Base-by-base conservation (phyloP, 2,329 filamentous ascomycete genomes). In the Ambrosiella cleistominuta region DNA sequence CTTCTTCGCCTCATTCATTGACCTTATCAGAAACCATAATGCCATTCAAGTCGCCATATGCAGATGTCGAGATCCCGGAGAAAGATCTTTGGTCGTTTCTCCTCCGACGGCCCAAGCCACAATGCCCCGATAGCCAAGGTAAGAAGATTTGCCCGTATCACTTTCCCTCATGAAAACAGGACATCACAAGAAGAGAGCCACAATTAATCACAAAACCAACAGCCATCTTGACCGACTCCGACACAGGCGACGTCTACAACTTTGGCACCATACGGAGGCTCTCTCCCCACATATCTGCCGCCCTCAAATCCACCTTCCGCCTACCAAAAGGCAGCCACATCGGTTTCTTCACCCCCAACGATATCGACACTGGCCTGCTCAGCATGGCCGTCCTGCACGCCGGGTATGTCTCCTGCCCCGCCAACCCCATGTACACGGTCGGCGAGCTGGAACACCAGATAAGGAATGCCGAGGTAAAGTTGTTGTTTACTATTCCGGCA, bases 281-380 rank as follows among this genome's bases (percentile, higher is more conserved):
- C 13, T 84, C 88, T 1, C 70, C 82, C 44, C 78, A 81, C n/a
- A 94, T 96, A 63, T 90, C 88, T 55, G 81, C 83, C 63, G 90
- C 87, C 0, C 76, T 97, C 17, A 83, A 82, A 65, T 79, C 83
- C 35, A 70, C 75, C 19, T 91, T 83, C 77, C 76, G 82, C 54
- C 95, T 89, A 85, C 76, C 82, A 64, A 89, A 85, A 66, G 86
- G 86, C 65, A 87, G 96, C 67, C 86, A 93, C 1, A 75, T 96
- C 19, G 85, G 79, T 9, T 75, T 95, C 57, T 95, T 85, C 73
- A 83, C 87, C 2, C 86, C 89, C 36, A 96, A 97, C 68, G 82
- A 78, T 68, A 85, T 96, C 66, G 90, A 96, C 68, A 88, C 84
- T 0, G 83, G 88, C 0, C 74, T 83, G 2, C 70, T 89, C 52